Evolutionary conservation across 495 filamentous ascomycete genomes (phyloP), one percentile per base, ranked within the genome.

Genomic region (Staphylotrichum tortipilum): DNA sequence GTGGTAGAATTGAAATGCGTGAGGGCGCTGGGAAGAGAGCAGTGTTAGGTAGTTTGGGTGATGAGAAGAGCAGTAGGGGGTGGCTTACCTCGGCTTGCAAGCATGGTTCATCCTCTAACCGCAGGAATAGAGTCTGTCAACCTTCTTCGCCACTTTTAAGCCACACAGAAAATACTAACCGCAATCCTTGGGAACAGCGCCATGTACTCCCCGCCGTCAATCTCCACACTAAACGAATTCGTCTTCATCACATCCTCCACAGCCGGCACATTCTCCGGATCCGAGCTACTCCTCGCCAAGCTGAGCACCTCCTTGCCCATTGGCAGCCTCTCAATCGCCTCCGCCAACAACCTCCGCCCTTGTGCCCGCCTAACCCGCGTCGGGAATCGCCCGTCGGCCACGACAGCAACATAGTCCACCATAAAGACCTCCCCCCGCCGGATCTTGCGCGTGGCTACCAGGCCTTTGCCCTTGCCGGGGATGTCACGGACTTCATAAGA

Each of bases 21-120:
- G 9, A 64, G 59, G 28, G 61, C 62, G 31, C 66, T 69, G 31
- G 9, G 41, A 17, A 9, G 28, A 29, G 19, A 31, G 24, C 28
- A 18, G 19, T 15, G 10, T 21, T 14, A 17, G 18, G 22, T 29
- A 10, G 26, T 41, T 19, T 11, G 29, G 9, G 14, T 3, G 10
- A 18, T 21, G 12, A n/a, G 19, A 26, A 3, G 23, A 5, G 10
- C 14, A 15, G 17, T 18, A 38, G 18, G 47, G n/a, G 24, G 6
- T 9, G 14, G 6, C 60, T 37, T 42, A 69, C 66, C 58, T 64
- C 35, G 66, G 66, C 17, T 60, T 64, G 33, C 66, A 69, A 1
- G 64, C 64, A 39, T 69, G 66, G 23, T 69, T 69, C 22, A 69
- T 44, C 31, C 66, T 59, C 52, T 54, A n/a, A n/a, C n/a, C n/a